Conservation (phyloP, 2,329 filamentous ascomycete genomes). For the Exophiala dermatitidis region DNA sequence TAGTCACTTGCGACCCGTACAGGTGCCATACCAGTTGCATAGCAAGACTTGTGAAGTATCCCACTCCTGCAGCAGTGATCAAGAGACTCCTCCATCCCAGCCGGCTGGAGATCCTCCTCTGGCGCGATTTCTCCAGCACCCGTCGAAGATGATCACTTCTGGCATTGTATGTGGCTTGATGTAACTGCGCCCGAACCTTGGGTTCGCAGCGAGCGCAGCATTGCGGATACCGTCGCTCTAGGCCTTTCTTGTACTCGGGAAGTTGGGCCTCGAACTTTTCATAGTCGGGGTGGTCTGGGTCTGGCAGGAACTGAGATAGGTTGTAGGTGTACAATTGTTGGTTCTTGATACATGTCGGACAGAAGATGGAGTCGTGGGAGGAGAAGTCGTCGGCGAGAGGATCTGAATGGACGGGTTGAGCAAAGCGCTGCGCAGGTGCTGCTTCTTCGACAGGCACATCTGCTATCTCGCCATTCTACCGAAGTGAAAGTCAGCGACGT, state of each 20-base stretch:
- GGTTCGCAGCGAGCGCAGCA: conserved; percentile 76
- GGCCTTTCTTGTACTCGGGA: conserved; percentile 60
- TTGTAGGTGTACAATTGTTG: conserved; percentile 72
- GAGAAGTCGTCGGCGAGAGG: conserved; percentile 21
- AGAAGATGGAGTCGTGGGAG: conserved; percentile 48
- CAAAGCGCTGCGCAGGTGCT: conserved; percentile 43
- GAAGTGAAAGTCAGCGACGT: conserved; percentile 26
- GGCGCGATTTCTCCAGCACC: conserved; percentile 59
- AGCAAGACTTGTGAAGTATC: conserved; percentile 38
- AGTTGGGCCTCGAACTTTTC: conserved; percentile 60
- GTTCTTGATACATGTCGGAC: conserved; percentile 76
- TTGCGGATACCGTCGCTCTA: conserved; percentile 81
- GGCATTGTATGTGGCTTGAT: conserved; percentile 67
- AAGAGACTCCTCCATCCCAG: conserved; percentile 41
- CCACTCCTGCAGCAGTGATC: conserved; percentile 38
- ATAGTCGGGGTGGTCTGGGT: conserved; percentile 60
- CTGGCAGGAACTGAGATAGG: conserved; percentile 71
- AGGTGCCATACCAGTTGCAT: conserved; percentile 40
- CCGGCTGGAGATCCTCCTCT: conserved; percentile 32
- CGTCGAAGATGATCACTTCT: conserved; percentile 73
- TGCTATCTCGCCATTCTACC: conserved; percentile 75
- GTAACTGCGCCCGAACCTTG: conserved; percentile 62
- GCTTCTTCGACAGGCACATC: conserved; percentile 65
- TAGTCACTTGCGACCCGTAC: conserved; percentile 30
- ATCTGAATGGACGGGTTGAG: conserved; percentile 34